These are phyloP conservation scores for Zostera marina DNA, from an alignment of 116 monocot genomes.

Conservation along the genomic window DNA sequence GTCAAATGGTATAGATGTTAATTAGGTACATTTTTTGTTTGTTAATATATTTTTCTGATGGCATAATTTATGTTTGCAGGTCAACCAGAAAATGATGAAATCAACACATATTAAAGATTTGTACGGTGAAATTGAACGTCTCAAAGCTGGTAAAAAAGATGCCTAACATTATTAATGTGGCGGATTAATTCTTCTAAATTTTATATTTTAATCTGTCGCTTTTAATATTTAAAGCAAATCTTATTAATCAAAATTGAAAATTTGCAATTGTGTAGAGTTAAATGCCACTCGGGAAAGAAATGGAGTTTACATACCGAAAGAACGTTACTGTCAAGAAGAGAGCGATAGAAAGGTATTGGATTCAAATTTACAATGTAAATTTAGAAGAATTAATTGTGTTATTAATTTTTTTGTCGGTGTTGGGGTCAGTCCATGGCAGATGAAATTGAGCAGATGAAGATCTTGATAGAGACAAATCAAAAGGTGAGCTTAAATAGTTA, in stretches of 20 bases:
- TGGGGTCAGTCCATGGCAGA: conserved; percentile 65
- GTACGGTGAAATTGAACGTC: conserved; percentile 84
- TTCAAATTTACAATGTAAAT: neutral
- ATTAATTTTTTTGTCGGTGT: neutral
- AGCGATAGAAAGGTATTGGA: conserved; percentile 69
- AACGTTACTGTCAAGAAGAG: conserved; percentile 79
- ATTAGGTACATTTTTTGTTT: too few species aligned
- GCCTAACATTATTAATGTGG: too few species aligned
- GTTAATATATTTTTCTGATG: too few species aligned
- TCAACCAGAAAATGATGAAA: conserved; percentile 98
- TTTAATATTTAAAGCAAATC: too few species aligned
- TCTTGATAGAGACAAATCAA: conserved; percentile 42
- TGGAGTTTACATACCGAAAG: conserved; percentile 93
- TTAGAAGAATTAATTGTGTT: neutral
- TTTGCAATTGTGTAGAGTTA: conserved; percentile 32
- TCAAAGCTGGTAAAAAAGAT: conserved; percentile 50
- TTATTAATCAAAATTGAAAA: too few species aligned
- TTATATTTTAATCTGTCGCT: too few species aligned
- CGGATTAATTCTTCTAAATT: too few species aligned
- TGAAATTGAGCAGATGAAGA: conserved; percentile 58
- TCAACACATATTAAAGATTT: conserved; percentile 89
- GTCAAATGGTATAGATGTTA: too few species aligned
- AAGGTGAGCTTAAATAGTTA: conserved; percentile 28
- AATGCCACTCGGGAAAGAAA: conserved; percentile 84
- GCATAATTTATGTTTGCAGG: conserved; percentile 19